phyloP scores from a whole-genome alignment of 176 grass and related monocot genomes.

The Raddia distichophylla region DNA sequence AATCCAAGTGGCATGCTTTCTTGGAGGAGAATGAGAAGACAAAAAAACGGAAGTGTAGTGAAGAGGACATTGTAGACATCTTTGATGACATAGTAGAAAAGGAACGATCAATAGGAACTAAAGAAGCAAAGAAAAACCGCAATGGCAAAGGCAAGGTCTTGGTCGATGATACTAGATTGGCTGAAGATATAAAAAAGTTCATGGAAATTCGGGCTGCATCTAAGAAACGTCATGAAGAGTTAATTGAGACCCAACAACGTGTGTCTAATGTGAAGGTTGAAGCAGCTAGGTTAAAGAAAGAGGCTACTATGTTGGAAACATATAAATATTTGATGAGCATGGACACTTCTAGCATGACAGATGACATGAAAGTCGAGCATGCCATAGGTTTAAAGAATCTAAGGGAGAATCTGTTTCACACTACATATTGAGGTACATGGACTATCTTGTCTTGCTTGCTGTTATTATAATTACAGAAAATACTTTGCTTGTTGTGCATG shows the following conservation, averaged over 20 bases:
- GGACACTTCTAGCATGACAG: no score
- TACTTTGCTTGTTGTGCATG: no score
- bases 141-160: not conserved
- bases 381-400: no score
- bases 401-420: no score
- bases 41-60: not conserved
- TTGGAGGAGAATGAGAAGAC: not conserved
- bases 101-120: no score
- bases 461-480: no score
- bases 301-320: not conserved
- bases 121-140: no score
- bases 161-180: not conserved
- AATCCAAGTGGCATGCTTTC: not conserved
- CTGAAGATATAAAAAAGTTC: not conserved
- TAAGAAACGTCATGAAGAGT: not conserved
- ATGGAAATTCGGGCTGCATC: not conserved
- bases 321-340: no score
- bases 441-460: no score
- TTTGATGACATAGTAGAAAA: no score
- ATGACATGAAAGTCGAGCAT: no score
- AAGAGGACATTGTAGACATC: accelerated
- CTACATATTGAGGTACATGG: no score
- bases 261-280: not conserved
- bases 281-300: not conserved
- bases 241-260: not conserved